phyloP scores from a whole-genome alignment of 768 basidiomycete species.

The Melanogaster broomeanus region DNA sequence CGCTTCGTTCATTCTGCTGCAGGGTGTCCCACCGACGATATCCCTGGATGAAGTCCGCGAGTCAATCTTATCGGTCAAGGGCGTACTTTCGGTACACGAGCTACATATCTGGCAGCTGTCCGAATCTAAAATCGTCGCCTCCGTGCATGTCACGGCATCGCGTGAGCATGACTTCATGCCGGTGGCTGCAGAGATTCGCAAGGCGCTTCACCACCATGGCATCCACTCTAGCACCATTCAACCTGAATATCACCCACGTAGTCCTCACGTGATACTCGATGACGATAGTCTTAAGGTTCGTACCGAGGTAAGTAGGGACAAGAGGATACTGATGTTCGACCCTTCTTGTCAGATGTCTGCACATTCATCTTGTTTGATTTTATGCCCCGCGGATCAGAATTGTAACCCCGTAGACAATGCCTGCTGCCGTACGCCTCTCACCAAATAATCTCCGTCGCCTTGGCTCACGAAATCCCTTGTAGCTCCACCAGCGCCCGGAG shows the following conservation, averaged over 20 bases:
- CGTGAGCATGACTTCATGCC: slow-evolving; percentile 89
- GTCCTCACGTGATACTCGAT: slow-evolving; percentile 38
- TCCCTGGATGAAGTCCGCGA: slow-evolving; percentile 85
- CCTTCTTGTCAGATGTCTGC: slow-evolving; percentile 41
- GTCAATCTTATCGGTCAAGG: slow-evolving; percentile 80
- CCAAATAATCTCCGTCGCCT: not conserved
- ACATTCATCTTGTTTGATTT: slow-evolving; percentile 66
- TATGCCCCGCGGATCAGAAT: slow-evolving; percentile 67
- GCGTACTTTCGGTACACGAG: slow-evolving; percentile 85
- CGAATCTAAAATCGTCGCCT: slow-evolving; percentile 92
- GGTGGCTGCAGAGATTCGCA: slow-evolving; percentile 80
- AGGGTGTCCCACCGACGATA: slow-evolving; percentile 89
- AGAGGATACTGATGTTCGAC: slow-evolving; percentile 3
- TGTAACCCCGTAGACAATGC: slow-evolving; percentile 72
- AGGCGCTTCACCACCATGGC: slow-evolving; percentile 83
- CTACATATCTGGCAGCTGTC: slow-evolving; percentile 98
- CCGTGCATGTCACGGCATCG: slow-evolving; percentile 89
- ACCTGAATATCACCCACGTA: slow-evolving; percentile 68
- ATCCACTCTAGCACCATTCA: slow-evolving; percentile 96
- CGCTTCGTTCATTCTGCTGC: slow-evolving; percentile 92
- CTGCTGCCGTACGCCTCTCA: slow-evolving; percentile 71
- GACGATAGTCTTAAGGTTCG: slow-evolving; percentile 53
- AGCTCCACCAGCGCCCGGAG: slow-evolving; percentile 52
- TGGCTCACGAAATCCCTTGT: slow-evolving; percentile 8
- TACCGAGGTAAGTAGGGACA: not conserved